Evolutionary conservation across 2,329 filamentous ascomycete genomes (phyloP), one percentile per base, ranked within the genome.

Genomic region (Purpureocillium takamizusanense): DNA sequence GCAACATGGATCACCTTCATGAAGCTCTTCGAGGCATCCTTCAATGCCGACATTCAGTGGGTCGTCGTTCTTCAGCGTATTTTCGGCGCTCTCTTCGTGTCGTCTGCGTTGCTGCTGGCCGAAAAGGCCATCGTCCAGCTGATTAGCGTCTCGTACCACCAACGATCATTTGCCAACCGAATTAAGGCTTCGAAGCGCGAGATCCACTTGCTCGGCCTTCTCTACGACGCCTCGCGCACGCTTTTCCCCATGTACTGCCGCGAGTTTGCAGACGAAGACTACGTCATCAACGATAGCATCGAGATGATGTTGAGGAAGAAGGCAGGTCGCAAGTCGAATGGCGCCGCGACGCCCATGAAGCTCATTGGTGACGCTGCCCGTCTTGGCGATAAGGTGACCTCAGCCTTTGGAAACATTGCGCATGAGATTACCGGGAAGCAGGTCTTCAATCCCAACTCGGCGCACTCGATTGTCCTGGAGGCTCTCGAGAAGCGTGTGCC

Each of bases 361-460:
- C 62, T 95, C 13, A 80, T 97, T 36, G 75, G 80, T 40, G 80
- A 83, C 39, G 81, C 87, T 36, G 84, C 85, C 31, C 80, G 88
- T 16, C 70, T 95, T 39, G 90, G 90, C 52, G 90, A 94, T 68
- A 95, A 95, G 63, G 79, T 97, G 44, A 95, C 89, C 0, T 89
- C 87, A 2, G 85, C 83, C 0, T 94, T 97, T 59, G 92, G 92
- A 17, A 92, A 94, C 52, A 78, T 97, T 36, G 90, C 92, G 2
- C 86, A 86, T 2, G 92, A 97, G 53, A 89, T 98, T 43, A 95
- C 92, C 0, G 92, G 92, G 47, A 94, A 94, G 65, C 80, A 95
- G 53, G 83, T 95, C 16, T 94, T 97, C 66, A 95, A 95, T 60
- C 83, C 87, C 12, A 90, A 86, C 52, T 85, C 88, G 5, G 81